These are phyloP conservation scores for Fraxinus velutina DNA, from an alignment of 305 asterid species.

Conservation along the genomic window DNA sequence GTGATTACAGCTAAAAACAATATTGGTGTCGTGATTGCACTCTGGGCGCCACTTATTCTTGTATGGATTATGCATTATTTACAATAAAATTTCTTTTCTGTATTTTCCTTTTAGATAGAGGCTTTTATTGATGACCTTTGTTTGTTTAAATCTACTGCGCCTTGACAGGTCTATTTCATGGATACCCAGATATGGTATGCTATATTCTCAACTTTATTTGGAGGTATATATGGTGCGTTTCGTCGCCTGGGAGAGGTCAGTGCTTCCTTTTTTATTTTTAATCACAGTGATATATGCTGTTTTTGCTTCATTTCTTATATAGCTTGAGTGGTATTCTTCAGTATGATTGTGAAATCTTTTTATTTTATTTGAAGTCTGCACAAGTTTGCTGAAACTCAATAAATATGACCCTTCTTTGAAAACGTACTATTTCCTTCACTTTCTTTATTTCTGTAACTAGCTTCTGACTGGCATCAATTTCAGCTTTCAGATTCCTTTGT, in stretches of 20 bases:
- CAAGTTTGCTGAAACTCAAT: background rate
- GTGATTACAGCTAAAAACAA: conserved; percentile 77
- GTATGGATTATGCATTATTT: conserved; percentile 43
- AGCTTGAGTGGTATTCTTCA: background rate
- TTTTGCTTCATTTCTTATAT: background rate
- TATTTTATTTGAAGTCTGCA: background rate
- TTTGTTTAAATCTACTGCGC: background rate
- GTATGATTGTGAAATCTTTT: background rate
- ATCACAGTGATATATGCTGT: background rate
- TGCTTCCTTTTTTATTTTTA: conserved; percentile 19
- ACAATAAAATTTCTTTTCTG: background rate
- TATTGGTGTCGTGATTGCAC: conserved; percentile 89
- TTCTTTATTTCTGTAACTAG: background rate
- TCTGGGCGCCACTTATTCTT: conserved; percentile 97
- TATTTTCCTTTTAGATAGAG: conserved; percentile 19
- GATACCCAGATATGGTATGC: conserved; percentile 99
- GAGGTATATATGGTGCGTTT: conserved; percentile 98
- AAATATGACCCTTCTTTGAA: background rate
- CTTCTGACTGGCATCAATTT: background rate
- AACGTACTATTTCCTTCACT: background rate
- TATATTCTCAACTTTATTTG: conserved; percentile 89
- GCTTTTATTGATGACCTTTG: conserved; percentile 3
- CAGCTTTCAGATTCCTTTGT: background rate
- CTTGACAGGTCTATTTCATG: conserved; percentile 93
- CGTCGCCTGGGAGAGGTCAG: conserved; percentile 99